These are phyloP conservation scores for Lignosus rhinocerotis DNA, from an alignment of 1,284 basidiomycete genomes.

Conservation along the genomic window DNA sequence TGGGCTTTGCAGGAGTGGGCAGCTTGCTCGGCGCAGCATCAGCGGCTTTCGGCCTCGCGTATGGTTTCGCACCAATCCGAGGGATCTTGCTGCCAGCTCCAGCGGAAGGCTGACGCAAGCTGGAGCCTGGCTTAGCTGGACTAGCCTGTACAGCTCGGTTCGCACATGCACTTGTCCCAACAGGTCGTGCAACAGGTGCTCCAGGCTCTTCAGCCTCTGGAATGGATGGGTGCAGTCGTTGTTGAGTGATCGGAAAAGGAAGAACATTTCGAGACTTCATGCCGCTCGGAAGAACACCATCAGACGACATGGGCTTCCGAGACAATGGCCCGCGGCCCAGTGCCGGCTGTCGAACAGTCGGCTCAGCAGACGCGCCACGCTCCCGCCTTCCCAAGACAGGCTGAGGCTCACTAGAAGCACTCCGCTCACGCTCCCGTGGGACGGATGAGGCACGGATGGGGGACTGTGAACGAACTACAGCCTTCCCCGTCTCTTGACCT, in stretches of 20 bases:
- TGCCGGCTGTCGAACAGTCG: conserved; percentile 8
- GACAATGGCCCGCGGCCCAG: conserved; percentile 11
- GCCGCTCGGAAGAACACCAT: conserved; percentile 6
- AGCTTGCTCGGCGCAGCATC: conserved; percentile 9
- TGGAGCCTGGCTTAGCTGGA: conserved; percentile 37
- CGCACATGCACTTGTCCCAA: not conserved
- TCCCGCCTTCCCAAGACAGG: conserved; percentile 27
- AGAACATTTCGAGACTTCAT: conserved; percentile 10
- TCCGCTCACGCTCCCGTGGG: conserved; percentile 25
- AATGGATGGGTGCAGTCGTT: conserved; percentile 23
- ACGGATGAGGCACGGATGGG: conserved; percentile 16
- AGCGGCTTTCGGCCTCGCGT: conserved; percentile 38
- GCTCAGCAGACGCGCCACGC: conserved; percentile 34
- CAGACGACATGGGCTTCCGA: conserved; percentile 20
- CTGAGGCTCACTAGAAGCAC: conserved; percentile 39
- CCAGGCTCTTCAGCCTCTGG: conserved; percentile 31
- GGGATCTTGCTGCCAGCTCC: conserved; percentile 64
- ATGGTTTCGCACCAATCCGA: conserved; percentile 65
- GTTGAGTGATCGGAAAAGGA: conserved; percentile 26
- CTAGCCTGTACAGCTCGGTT: conserved; percentile 5
- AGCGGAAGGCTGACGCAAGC: conserved; percentile 51
- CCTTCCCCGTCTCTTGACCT: conserved; percentile 19
- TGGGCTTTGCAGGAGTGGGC: conserved; percentile 9
- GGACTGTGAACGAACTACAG: conserved; percentile 15
- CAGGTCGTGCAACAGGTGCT: not conserved